Evolutionary conservation across 352 stramenopile species (phyloP).

Genomic region (Globisporangium abappressorium): DNA sequence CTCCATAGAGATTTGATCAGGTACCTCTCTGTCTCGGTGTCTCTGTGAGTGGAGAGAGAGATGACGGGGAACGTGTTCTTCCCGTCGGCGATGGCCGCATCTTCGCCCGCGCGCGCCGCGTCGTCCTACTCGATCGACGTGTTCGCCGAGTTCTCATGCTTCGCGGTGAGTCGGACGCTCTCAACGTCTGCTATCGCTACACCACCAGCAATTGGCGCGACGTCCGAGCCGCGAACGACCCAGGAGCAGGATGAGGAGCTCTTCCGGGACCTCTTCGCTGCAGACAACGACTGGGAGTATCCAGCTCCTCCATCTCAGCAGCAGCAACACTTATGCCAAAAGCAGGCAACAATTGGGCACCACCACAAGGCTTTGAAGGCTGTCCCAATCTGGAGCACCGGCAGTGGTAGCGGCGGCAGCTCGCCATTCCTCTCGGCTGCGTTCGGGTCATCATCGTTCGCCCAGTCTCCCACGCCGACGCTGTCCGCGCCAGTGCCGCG

Average conservation of each 20-base stretch:
- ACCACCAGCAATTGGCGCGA: conserved; percentile 5
- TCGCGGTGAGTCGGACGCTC: conserved; percentile 33
- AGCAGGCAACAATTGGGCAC: background rate
- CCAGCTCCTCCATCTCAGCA: background rate
- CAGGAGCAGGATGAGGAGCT: conserved; percentile 62
- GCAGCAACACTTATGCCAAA: background rate
- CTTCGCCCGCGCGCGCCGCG: conserved; percentile 2
- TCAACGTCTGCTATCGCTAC: conserved; percentile 12
- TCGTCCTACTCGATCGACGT: conserved; percentile 48
- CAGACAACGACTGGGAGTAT: conserved; percentile 28
- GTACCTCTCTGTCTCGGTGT: background rate
- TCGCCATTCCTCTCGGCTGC: background rate
- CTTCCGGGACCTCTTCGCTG: conserved; percentile 58
- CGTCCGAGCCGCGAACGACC: conserved; percentile 7
- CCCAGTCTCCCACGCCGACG: conserved; percentile 1
- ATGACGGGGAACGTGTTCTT: conserved; percentile 22
- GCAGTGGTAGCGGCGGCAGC: background rate
- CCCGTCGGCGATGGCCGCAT: background rate
- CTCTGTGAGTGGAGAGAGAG: no score
- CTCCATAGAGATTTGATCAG: background rate
- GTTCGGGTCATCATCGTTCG: background rate
- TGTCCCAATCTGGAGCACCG: background rate
- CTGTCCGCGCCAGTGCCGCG: conserved; percentile 28
- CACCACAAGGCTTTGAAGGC: background rate
- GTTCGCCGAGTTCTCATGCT: conserved; percentile 50